These are phyloP conservation scores for Hortiboletus campestris DNA, from an alignment of 768 basidiomycete species.

Conservation along the genomic window DNA sequence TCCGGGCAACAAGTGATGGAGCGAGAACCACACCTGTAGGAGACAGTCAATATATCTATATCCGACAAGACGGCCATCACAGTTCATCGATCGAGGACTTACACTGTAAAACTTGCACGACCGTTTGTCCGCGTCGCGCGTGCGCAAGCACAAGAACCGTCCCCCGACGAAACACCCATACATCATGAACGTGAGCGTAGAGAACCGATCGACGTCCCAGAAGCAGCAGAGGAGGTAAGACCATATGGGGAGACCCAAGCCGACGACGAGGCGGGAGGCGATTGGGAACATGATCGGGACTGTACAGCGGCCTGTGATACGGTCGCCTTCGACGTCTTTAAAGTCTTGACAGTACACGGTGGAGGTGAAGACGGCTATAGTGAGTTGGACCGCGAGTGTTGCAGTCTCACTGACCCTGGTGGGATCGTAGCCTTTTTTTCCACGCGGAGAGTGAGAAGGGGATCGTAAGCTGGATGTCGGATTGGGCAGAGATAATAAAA, in stretches of 20 bases:
- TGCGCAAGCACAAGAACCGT: conserved; percentile 31
- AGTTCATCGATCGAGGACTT: conserved; percentile 1
- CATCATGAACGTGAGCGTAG: conserved; percentile 26
- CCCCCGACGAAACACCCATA: conserved; percentile 36
- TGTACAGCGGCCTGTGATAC: conserved; percentile 37
- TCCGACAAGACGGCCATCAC: neutral
- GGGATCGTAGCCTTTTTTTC: conserved; percentile 21
- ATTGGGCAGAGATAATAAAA: neutral
- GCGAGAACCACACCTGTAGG: conserved; percentile 34
- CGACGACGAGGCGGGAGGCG: conserved; percentile 33
- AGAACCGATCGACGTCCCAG: conserved; percentile 36
- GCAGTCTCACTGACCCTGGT: conserved; percentile 27
- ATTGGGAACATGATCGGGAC: conserved; percentile 45
- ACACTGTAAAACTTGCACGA: conserved; percentile 41
- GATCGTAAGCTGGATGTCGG: neutral
- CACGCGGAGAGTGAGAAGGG: neutral
- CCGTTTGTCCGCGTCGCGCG: conserved; percentile 30
- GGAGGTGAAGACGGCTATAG: conserved; percentile 40
- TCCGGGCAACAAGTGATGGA: conserved; percentile 35
- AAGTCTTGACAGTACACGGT: conserved; percentile 52
- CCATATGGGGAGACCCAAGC: conserved; percentile 38
- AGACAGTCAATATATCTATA: neutral
- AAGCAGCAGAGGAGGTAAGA: conserved; percentile 31
- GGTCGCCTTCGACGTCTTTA: conserved; percentile 45
- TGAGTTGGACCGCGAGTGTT: conserved; percentile 34